These are phyloP conservation scores for Saccharata proteae DNA, from an alignment of 2,329 filamentous ascomycete genomes.

Conservation along the genomic window DNA sequence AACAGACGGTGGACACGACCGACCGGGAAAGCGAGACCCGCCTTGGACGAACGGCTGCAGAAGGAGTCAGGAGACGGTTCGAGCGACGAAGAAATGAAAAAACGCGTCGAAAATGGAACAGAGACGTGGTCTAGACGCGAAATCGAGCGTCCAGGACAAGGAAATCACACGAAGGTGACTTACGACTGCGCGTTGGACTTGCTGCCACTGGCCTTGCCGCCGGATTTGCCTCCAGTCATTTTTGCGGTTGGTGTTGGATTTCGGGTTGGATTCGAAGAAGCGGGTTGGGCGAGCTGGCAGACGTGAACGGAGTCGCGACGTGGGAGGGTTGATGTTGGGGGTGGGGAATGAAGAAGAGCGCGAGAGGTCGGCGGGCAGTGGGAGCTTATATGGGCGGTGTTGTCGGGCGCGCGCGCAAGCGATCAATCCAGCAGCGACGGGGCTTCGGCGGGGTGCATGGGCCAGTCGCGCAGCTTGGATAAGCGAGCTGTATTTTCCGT, in stretches of 20 bases:
- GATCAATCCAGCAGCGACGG: slow-evolving; percentile 7
- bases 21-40: slow-evolving; percentile 96
- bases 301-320: slow-evolving; percentile 14
- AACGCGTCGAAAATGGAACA: slow-evolving; percentile 9
- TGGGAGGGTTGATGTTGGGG: slow-evolving; percentile 22
- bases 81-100: slow-evolving; percentile 30
- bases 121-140: slow-evolving; percentile 17
- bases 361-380: slow-evolving; percentile 11
- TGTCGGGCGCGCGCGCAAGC: slow-evolving; percentile 18
- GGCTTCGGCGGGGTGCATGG: slow-evolving; percentile 3
- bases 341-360: slow-evolving; percentile 9
- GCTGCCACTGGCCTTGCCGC: slow-evolving; percentile 97
- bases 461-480: slow-evolving; percentile 8
- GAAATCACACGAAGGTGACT: slow-evolving; percentile 35
- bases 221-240: slow-evolving; percentile 99
- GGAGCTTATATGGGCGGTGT: slow-evolving; percentile 30
- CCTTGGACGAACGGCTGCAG: slow-evolving; percentile 98
- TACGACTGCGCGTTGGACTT: slow-evolving; percentile 97
- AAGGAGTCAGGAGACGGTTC: too few relatives aligned
- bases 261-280: slow-evolving; percentile 17
- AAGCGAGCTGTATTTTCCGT: slow-evolving; percentile 4
- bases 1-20: slow-evolving; percentile 98
- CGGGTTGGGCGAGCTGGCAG: slow-evolving; percentile 17
- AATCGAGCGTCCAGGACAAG: slow-evolving; percentile 26
- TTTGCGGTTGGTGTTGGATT: slow-evolving; percentile 35